Evolutionary conservation across 1,139 yeast genomes (phyloP), one percentile per base, ranked within the genome.

Genomic region (Pneumocystis carinii): DNA sequence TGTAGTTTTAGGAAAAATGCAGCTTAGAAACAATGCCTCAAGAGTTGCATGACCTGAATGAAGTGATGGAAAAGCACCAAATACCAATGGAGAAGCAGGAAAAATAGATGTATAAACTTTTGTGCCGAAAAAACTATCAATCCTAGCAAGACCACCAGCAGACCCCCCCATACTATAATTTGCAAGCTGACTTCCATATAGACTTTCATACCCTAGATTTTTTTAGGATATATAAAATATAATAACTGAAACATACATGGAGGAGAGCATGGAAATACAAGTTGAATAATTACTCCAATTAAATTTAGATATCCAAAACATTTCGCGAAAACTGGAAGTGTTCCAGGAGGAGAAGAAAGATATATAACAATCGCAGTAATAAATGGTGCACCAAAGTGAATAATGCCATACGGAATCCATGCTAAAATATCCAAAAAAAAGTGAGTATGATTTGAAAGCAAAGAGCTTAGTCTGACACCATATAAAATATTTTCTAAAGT

Each of bases 251-350:
- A 37, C 42, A 37, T 57, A 57, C 99, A 92, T 42, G 99, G 99
- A 41, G 99, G 96, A 66, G 98, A 97, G 62, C 95, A 89, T 2
- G 98, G 97, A 73, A 89, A 90, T 37, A 83, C 69, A 68, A 89
- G 80, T 76, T 92, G 98, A 65, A 82, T 81, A 61, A 84, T 72
- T 32, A 92, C 97, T 59, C 97, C 98, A 61, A 83, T 72, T 69
- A 90, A 77, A 75, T 90, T 92, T 94, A 92, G 87, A 77, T 87
- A 90, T n/a, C 99, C 99, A 76, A 92, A 90, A 8, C 97, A 94
- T 78, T 90, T 88, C 3, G 90, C 97, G 74, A 86, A 94, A 4
- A 90, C 84, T 67, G 95, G 83, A 62, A 92, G 77, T 10, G 90
- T 79, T 6, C 90, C 87, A 63, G 99, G 98, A 37, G 98, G 97